Percentiles rank a stretch among this genome's conserved stretches.
Evolutionary conservation across 495 filamentous ascomycete genomes (phyloP).

Genomic region (Daldinia loculata): DNA sequence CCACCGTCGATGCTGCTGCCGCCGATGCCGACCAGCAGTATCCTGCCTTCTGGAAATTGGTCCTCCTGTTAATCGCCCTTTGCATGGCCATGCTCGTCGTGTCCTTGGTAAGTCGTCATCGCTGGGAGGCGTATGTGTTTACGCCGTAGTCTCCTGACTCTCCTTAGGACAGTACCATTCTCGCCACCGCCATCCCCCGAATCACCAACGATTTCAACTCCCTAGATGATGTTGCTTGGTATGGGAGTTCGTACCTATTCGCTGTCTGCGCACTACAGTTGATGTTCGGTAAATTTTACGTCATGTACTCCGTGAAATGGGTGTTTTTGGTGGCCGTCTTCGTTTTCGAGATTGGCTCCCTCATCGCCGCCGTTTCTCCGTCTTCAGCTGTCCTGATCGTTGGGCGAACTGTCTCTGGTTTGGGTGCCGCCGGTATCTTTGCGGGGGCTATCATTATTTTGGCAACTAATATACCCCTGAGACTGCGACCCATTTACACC

Average conservation of each 20-base stretch:
- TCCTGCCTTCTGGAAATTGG: slow-evolving; percentile 30
- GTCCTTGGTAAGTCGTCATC: slow-evolving; percentile 56
- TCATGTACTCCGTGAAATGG: slow-evolving; percentile 56
- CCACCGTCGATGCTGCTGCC: slow-evolving; percentile 3
- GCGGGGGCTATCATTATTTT: slow-evolving; percentile 60
- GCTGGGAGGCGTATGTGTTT: neutral
- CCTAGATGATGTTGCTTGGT: slow-evolving; percentile 62
- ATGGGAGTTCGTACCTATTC: slow-evolving; percentile 61
- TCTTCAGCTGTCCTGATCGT: slow-evolving; percentile 51
- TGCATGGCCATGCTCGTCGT: slow-evolving; percentile 31
- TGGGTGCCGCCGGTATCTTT: slow-evolving; percentile 54
- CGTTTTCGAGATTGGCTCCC: slow-evolving; percentile 57
- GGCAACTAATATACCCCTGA: slow-evolving; percentile 48
- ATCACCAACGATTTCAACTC: slow-evolving; percentile 57
- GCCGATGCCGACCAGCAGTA: slow-evolving; percentile 21
- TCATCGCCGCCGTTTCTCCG: slow-evolving; percentile 23
- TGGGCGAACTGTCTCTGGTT: slow-evolving; percentile 61
- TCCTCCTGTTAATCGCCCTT: slow-evolving; percentile 30
- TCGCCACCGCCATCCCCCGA: slow-evolving; percentile 52
- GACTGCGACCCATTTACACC: slow-evolving; percentile 41
- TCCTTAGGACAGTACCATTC: slow-evolving; percentile 45
- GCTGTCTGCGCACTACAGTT: slow-evolving; percentile 53
- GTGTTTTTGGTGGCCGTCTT: slow-evolving; percentile 52
- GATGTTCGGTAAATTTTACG: slow-evolving; percentile 60
- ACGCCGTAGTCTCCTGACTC: neutral